Conservation (phyloP, 352 stramenopile species). For the Globisporangium radiosum region DNA sequence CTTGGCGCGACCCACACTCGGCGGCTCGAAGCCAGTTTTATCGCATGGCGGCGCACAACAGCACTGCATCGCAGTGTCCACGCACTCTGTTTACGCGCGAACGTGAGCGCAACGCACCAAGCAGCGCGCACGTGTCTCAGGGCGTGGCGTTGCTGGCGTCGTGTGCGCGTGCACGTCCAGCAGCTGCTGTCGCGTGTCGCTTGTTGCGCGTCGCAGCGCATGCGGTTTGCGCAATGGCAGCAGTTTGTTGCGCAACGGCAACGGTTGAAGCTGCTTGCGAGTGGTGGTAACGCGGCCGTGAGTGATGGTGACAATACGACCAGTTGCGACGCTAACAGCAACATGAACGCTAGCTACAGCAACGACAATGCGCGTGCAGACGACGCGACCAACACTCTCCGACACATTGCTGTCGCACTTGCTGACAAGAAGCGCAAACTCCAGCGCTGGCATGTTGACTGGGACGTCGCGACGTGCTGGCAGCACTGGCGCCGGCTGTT, state of each 20-base stretch:
- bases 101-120: conserved; percentile 6
- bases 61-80: conserved; percentile 16
- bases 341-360: background rate
- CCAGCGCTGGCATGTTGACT: conserved; percentile 42
- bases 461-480: conserved; percentile 35
- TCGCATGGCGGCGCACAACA: conserved; percentile 37
- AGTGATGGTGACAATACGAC: background rate
- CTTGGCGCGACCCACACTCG: conserved; percentile 24
- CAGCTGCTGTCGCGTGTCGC: conserved; percentile 32
- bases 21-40: conserved; percentile 19
- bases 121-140: conserved; percentile 16
- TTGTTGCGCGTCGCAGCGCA: conserved; percentile 26
- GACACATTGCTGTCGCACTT: conserved; percentile 15
- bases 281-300: background rate
- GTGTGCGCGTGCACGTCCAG: conserved; percentile 20
- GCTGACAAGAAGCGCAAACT: conserved; percentile 35
- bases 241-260: conserved; percentile 22
- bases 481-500: conserved; percentile 52
- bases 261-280: background rate
- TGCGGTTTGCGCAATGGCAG: conserved; percentile 52
- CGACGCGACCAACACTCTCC: background rate
- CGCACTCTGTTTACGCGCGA: conserved; percentile 14
- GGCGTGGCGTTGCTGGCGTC: conserved; percentile 29
- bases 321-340: background rate
- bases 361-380: background rate